Evolutionary conservation across 2,329 filamentous ascomycete species (phyloP).

Genomic region (Rhytidhysteron rufulum): DNA sequence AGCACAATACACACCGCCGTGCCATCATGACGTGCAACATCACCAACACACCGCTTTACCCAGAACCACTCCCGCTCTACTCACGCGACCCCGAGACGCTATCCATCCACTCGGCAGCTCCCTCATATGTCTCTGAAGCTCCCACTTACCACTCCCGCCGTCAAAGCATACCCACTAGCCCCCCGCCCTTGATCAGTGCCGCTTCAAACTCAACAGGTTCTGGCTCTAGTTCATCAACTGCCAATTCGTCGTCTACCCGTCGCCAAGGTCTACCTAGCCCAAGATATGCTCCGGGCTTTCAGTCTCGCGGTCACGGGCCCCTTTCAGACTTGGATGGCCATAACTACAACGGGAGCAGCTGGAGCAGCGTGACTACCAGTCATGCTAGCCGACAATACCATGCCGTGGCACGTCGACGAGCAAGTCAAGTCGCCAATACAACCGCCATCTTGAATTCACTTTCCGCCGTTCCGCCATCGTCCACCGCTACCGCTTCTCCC

Average conservation of each 20-base stretch:
- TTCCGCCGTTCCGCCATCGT: slow-evolving; percentile 10
- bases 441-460: slow-evolving; percentile 17
- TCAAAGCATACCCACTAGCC: slow-evolving; percentile 12
- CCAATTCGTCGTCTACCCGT: slow-evolving; percentile 6
- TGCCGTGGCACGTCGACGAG: slow-evolving; percentile 61
- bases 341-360: slow-evolving; percentile 55
- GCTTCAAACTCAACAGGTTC: slow-evolving; percentile 9
- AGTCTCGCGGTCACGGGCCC: slow-evolving; percentile 13
- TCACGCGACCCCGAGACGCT: slow-evolving; percentile 59
- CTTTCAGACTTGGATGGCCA: slow-evolving; percentile 13
- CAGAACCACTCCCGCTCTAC: slow-evolving; percentile 30
- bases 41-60: slow-evolving; percentile 17
- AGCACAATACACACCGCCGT: background rate
- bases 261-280: slow-evolving; percentile 16
- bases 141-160: slow-evolving; percentile 61
- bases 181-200: background rate
- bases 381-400: slow-evolving; percentile 60
- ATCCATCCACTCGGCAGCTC: slow-evolving; percentile 64
- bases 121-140: slow-evolving; percentile 63
- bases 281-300: slow-evolving; percentile 24
- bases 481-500: slow-evolving; percentile 3
- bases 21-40: slow-evolving; percentile 23
- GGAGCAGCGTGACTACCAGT: slow-evolving; percentile 54
- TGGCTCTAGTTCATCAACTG: slow-evolving; percentile 11
- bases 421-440: slow-evolving; percentile 29